phyloP scores from a whole-genome alignment of 2,329 filamentous ascomycete species.

The Meredithiella fracta region DNA sequence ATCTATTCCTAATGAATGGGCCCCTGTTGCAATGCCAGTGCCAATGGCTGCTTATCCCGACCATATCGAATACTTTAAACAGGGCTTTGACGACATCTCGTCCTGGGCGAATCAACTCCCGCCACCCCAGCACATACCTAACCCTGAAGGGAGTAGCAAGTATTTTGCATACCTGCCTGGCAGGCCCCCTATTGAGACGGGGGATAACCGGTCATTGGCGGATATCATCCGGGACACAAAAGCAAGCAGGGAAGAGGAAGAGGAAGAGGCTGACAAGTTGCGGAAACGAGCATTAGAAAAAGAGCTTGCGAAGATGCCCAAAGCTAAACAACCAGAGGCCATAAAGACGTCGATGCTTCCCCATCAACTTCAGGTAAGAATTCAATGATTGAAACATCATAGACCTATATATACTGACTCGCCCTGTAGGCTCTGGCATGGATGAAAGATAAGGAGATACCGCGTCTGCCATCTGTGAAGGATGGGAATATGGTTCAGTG shows the following conservation, averaged over 20 bases:
- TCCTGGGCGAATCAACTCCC: no score
- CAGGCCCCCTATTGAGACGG: no score
- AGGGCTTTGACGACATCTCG: no score
- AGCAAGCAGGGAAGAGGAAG: background rate
- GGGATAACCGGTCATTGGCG: no score
- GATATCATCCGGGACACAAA: no score
- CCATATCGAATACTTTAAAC: no score
- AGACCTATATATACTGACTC: background rate
- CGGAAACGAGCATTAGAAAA: constrained; percentile 31
- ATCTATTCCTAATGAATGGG: no score
- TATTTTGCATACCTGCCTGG: no score
- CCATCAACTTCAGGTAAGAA: constrained; percentile 50
- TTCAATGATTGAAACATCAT: background rate
- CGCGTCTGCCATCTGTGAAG: constrained; percentile 41
- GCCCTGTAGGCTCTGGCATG: constrained; percentile 53
- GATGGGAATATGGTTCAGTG: constrained; percentile 30
- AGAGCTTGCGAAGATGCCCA: constrained; percentile 52
- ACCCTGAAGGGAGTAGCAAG: no score
- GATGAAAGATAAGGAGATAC: constrained; percentile 63
- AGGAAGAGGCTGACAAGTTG: background rate
- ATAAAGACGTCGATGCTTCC: constrained; percentile 55
- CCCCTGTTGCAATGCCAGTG: no score
- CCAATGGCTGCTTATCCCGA: no score
- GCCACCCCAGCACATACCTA: no score
- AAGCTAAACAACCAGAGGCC: constrained; percentile 48